Evolutionary conservation across 73 alveolate species (phyloP).

Genomic region (Symbiodinium pilosum): DNA sequence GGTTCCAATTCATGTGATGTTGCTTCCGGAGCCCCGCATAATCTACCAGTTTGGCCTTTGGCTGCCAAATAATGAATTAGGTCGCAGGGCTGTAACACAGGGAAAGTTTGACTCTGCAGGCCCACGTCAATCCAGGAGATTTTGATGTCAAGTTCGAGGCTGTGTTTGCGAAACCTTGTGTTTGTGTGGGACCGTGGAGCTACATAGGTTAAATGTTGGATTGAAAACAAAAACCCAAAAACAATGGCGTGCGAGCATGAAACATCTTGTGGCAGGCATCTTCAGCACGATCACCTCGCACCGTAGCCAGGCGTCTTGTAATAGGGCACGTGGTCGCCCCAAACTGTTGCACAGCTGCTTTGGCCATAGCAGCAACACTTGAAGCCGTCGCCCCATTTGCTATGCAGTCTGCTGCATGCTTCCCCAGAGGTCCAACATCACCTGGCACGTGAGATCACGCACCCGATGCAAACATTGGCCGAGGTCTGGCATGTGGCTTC

Average conservation of each 20-base stretch:
- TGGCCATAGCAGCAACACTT: too few relatives aligned
- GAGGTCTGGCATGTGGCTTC: not conserved
- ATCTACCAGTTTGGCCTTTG: not conserved
- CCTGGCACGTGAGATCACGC: conserved; percentile 26
- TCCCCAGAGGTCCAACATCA: not conserved
- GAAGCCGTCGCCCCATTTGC: conserved; percentile 28
- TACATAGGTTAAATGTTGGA: too few relatives aligned
- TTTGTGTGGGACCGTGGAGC: too few relatives aligned
- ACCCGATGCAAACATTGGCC: not conserved
- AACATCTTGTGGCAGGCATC: not conserved
- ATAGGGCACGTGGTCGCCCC: not conserved
- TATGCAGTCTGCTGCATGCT: not conserved
- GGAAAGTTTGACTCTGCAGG: not conserved
- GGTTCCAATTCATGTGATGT: too few relatives aligned
- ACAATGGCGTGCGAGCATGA: not conserved
- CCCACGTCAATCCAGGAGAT: not conserved
- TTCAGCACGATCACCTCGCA: not conserved
- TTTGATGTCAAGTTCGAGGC: not conserved
- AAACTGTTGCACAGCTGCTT: not conserved
- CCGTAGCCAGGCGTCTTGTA: not conserved
- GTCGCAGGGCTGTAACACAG: not conserved
- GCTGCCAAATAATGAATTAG: not conserved
- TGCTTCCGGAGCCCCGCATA: not conserved
- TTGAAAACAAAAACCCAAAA: too few relatives aligned
- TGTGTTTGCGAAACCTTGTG: not conserved